Conservation (phyloP, 75 land plant genomes). For the Chamaecyparis obtusa region DNA sequence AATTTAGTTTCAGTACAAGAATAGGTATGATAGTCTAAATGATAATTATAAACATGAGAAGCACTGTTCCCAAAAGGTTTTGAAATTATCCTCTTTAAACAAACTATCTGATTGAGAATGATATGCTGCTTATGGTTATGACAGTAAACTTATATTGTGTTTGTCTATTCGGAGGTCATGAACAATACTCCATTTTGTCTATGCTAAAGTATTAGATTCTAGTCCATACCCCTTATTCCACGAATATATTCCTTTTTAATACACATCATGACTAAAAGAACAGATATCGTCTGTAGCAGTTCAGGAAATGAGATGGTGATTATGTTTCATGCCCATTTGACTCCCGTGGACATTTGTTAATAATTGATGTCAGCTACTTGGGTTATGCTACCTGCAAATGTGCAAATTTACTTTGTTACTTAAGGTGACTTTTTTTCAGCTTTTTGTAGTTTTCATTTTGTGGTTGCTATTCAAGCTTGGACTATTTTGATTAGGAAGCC, state of each 20-base stretch:
- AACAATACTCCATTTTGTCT: background rate
- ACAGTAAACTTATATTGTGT: background rate
- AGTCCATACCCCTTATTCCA: background rate
- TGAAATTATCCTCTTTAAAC: background rate
- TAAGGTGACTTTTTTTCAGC: background rate
- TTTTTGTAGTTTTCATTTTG: background rate
- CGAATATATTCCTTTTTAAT: background rate
- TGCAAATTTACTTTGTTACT: background rate
- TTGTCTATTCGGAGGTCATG: background rate
- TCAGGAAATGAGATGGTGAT: background rate
- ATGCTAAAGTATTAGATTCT: background rate
- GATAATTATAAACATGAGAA: background rate
- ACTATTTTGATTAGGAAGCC: background rate
- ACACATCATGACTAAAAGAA: background rate
- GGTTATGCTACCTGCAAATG: background rate
- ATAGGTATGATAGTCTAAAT: background rate
- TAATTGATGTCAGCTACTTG: background rate
- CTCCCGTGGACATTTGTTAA: background rate
- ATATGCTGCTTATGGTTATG: background rate
- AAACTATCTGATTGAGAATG: background rate
- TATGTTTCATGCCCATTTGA: background rate
- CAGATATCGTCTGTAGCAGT: background rate
- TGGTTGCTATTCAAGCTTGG: background rate
- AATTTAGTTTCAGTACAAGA: background rate
- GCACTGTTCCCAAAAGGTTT: background rate